Percentiles rank a stretch among this genome's conserved stretches.
These are phyloP conservation scores for Pyrenophora tritici-repentis DNA, from an alignment of 2,329 filamentous ascomycete species.

Conservation along the genomic window DNA sequence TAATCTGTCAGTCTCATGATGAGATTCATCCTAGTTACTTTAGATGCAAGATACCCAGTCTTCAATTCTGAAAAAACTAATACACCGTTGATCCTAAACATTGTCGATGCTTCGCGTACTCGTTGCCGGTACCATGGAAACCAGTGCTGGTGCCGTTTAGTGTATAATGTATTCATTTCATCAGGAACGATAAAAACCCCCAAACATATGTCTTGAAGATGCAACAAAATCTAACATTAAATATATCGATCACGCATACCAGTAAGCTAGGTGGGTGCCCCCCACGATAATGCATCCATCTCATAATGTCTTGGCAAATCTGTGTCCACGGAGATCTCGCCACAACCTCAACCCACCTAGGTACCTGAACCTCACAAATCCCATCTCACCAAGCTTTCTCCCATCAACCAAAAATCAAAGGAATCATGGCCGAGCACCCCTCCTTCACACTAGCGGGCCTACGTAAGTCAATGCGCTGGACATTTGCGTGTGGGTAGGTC, in stretches of 20 bases:
- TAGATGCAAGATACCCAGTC: slow-evolving; percentile 1
- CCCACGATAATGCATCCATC: too few species aligned
- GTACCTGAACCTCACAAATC: neutral
- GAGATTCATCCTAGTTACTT: neutral
- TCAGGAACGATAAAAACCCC: too few species aligned
- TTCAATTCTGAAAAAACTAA: neutral
- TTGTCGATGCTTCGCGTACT: neutral
- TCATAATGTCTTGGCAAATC: too few species aligned
- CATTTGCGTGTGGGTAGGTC: neutral
- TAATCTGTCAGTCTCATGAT: too few species aligned
- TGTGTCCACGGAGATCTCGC: too few species aligned
- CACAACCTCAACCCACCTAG: too few species aligned
- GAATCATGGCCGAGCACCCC: slow-evolving; percentile 36
- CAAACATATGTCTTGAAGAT: too few species aligned
- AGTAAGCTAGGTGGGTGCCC: too few species aligned
- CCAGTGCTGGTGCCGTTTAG: too few species aligned
- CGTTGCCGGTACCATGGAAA: neutral
- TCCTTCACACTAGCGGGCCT: slow-evolving; percentile 38
- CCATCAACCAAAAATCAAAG: neutral
- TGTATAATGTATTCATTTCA: too few species aligned
- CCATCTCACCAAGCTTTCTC: neutral
- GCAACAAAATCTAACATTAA: too few species aligned
- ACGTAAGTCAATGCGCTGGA: slow-evolving; percentile 17
- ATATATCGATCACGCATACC: too few species aligned
- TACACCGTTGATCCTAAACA: neutral